Base-by-base conservation (phyloP, 176 grass and related monocot genomes). In the Rhynchospora tenuis region DNA sequence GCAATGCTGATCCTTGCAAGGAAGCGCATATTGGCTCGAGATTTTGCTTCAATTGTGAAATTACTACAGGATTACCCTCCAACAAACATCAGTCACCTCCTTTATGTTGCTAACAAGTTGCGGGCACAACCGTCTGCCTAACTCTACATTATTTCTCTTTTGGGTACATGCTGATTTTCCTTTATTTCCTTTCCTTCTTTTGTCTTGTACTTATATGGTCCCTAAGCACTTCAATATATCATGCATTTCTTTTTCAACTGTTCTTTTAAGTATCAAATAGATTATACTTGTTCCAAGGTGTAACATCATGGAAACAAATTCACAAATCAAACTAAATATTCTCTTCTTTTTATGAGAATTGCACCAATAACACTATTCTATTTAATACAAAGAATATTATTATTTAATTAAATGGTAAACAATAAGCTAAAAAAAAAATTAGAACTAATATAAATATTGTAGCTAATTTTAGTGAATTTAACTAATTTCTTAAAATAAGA, bases 41-140 rank as follows among this genome's bases (percentile, higher is more conserved):
- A 97, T 67, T 94, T 94, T 87, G 89, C 88, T 12, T 85, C 90
- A 61, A 92, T 86, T 86, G 86, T 97, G 44, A 92, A 94, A 83
- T 88, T 97, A 17, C 86, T 94, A 54, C 95, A 94, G 92, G 93
- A 88, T 82, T 97, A 92, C 79, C 90, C 90, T 20, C 88, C 92
- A 81, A 91, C 94, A 23, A 94, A 91, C 83, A 91, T 94, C 48
- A 88, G 95, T 64, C 95, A 97, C 80, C 89, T 94, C 81, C 92
- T 97, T 54, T 94, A 97, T 62, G 90, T 94, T 8, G 92, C 95
- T 38, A 94, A 97, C 84, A 97, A 97, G 61, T 12, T 97, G 85
- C 88, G 87, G 73, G 73, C 28, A 55, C 26, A 76, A 76, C 73
- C 15, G 46, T 56, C 73, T 8, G 50, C 8, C 23, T 76, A 76